Percentiles rank a stretch among this genome's conserved stretches.
Conservation (phyloP, 2,329 filamentous ascomycete genomes). For the Exophiala sideris region DNA sequence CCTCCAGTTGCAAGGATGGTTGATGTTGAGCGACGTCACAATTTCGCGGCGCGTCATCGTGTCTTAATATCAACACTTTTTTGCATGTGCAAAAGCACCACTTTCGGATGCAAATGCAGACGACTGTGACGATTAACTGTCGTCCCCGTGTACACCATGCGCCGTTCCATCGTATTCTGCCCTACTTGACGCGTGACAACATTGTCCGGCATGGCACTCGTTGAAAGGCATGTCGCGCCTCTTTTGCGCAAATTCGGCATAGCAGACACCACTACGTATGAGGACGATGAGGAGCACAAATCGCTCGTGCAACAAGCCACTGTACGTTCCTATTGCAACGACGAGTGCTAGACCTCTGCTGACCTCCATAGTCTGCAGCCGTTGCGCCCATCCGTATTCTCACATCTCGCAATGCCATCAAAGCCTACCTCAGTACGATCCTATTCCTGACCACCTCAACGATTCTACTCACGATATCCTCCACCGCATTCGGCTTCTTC, state of each 20-base stretch:
- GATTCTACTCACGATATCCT: slow-evolving; percentile 56
- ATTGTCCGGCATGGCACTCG: too few species aligned
- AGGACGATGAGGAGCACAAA: slow-evolving; percentile 3
- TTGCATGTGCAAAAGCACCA: too few species aligned
- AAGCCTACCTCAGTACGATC: slow-evolving; percentile 60
- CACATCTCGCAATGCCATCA: slow-evolving; percentile 60
- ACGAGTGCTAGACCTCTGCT: neutral
- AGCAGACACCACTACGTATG: neutral
- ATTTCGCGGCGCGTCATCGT: too few species aligned
- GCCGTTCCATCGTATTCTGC: too few species aligned
- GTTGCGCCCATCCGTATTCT: slow-evolving; percentile 54
- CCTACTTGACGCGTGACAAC: too few species aligned
- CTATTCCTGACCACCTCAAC: slow-evolving; percentile 53
- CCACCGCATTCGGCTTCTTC: slow-evolving; percentile 62
- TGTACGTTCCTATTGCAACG: slow-evolving; percentile 4
- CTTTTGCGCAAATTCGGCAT: neutral
- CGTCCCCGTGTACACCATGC: too few species aligned
- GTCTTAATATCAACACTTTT: too few species aligned
- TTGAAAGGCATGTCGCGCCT: too few species aligned
- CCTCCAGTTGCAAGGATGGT: too few species aligned
- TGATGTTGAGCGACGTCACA: too few species aligned
- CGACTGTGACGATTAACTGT: too few species aligned
- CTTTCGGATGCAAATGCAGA: too few species aligned
- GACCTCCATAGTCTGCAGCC: slow-evolving; percentile 46
- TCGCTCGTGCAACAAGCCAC: slow-evolving; percentile 14